A percentile compares a stretch with the other conserved stretches of the same genome.
These are phyloP conservation scores for Dictyostelium brefeldianum DNA, from an alignment of 78 protist genomes.

Conservation along the genomic window DNA sequence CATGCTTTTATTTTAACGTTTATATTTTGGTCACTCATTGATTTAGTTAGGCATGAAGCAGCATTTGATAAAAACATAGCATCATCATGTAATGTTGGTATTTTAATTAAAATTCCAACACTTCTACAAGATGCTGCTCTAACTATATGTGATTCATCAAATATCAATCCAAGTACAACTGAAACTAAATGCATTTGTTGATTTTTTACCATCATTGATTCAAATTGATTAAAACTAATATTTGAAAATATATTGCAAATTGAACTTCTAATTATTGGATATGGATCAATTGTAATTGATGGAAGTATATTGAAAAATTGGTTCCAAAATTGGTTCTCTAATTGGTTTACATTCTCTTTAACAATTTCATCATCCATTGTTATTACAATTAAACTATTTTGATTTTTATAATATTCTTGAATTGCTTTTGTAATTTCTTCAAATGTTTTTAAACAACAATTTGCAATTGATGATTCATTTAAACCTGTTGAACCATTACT, in stretches of 20 bases:
- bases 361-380: not conserved
- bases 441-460: constrained; percentile 35
- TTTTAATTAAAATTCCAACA: constrained; percentile 60
- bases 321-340: constrained; percentile 53
- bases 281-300: constrained; percentile 34
- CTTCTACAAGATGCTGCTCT: constrained; percentile 56
- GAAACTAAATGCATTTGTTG: constrained; percentile 49
- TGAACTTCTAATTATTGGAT: constrained; percentile 68
- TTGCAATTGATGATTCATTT: not conserved
- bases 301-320: constrained; percentile 34
- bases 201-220: not conserved
- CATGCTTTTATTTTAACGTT: constrained; percentile 73
- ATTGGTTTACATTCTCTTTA: not conserved
- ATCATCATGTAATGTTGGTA: constrained; percentile 41
- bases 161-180: constrained; percentile 55
- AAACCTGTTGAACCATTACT: not conserved
- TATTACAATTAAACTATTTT: not conserved
- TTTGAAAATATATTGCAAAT: constrained; percentile 76
- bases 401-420: constrained; percentile 25
- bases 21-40: constrained; percentile 68
- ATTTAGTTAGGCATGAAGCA: constrained; percentile 54
- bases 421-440: constrained; percentile 72
- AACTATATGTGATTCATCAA: constrained; percentile 55
- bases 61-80: constrained; percentile 48
- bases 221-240: constrained; percentile 29